phyloP scores from a whole-genome alignment of 495 filamentous ascomycete genomes.

The Xylaria cubensis region DNA sequence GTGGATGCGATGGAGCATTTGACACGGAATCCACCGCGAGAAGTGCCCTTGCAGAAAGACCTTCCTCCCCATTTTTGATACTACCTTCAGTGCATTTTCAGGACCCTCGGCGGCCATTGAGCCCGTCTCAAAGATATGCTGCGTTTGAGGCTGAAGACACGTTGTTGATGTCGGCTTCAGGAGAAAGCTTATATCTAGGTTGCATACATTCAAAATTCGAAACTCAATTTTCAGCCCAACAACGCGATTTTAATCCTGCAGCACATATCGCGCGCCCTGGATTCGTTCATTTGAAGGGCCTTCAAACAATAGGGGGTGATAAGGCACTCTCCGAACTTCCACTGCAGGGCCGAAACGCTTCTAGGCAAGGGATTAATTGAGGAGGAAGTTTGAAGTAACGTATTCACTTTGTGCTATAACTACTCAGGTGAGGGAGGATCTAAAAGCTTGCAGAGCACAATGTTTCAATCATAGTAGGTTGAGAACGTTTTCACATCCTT shows the following conservation, averaged over 20 bases:
- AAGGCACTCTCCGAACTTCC: neutral
- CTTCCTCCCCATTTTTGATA: neutral
- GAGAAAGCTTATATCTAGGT: constrained; percentile 4
- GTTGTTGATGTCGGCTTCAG: constrained; percentile 4
- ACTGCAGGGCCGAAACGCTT: constrained; percentile 9
- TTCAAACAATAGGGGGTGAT: neutral
- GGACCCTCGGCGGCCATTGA: neutral
- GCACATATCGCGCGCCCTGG: neutral
- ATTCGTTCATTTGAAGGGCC: neutral
- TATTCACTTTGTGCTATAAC: neutral
- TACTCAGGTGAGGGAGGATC: constrained; percentile 4
- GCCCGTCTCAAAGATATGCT: neutral
- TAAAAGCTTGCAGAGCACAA: neutral
- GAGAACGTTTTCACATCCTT: constrained; percentile 2
- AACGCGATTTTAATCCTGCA: neutral
- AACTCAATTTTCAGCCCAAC: neutral
- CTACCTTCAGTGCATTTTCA: neutral
- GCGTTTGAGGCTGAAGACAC: constrained; percentile 4
- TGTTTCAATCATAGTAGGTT: constrained; percentile 3
- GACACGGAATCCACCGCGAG: neutral
- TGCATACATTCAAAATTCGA: neutral
- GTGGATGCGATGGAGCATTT: neutral
- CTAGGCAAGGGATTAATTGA: constrained; percentile 3
- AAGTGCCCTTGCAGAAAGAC: too few relatives aligned
- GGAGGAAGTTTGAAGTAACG: neutral